A percentile compares a stretch with the other conserved stretches of the same genome.
Evolutionary conservation across 495 filamentous ascomycete genomes (phyloP).

Genomic region (Beverwykella pulmonaria): DNA sequence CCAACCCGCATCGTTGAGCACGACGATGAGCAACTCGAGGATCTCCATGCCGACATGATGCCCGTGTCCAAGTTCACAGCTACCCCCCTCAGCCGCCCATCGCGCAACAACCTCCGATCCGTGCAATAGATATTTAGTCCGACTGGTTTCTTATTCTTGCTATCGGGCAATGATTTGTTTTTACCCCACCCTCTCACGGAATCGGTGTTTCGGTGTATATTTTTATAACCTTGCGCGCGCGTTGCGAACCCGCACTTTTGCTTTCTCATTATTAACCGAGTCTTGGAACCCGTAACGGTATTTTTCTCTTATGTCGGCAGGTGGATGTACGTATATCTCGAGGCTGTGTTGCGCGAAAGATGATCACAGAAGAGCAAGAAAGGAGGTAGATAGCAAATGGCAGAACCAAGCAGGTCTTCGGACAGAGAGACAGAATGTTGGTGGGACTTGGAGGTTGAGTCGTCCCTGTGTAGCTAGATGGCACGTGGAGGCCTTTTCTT

Average conservation of each 20-base stretch:
- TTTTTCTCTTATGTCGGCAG: slow-evolving; percentile 1
- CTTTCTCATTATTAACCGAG: neutral
- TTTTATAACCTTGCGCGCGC: neutral
- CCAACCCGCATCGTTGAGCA: slow-evolving; percentile 90
- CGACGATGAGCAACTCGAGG: slow-evolving; percentile 62
- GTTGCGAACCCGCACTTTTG: neutral
- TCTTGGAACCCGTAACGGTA: neutral
- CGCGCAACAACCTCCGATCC: slow-evolving; percentile 10
- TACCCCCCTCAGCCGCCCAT: slow-evolving; percentile 19
- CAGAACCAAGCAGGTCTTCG: slow-evolving; percentile 9
- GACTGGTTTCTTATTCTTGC: neutral
- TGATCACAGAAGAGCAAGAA: neutral
- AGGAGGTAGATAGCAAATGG: too few species aligned
- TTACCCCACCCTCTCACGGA: neutral
- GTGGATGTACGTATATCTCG: slow-evolving; percentile 5
- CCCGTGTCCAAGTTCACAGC: slow-evolving; percentile 38
- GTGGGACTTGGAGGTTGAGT: neutral
- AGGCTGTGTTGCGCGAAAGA: neutral
- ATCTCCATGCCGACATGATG: slow-evolving; percentile 31
- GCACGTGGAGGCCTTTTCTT: slow-evolving; percentile 5
- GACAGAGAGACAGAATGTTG: neutral
- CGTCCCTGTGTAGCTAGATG: neutral
- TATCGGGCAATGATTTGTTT: too few species aligned
- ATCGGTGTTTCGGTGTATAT: slow-evolving; percentile 3
- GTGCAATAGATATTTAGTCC: slow-evolving; percentile 4